Evolutionary conservation across 805 yeast genomes (phyloP).

Genomic region (Zygosaccharomyces bisporus): DNA sequence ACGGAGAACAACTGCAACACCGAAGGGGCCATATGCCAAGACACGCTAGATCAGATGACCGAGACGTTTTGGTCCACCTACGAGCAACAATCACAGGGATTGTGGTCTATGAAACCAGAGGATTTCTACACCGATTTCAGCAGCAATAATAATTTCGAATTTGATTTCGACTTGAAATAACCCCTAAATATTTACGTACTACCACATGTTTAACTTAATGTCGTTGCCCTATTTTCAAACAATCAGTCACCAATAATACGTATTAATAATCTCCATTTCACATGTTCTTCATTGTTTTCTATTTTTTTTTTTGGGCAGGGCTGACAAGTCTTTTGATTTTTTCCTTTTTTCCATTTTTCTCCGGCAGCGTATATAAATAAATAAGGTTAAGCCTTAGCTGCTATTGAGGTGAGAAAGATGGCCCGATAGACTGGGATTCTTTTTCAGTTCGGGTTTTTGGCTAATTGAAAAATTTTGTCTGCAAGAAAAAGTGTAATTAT

Average conservation of each 20-base stretch:
- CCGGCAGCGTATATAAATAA: not conserved
- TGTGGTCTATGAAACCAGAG: constrained; percentile 23
- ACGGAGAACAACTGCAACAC: constrained; percentile 17
- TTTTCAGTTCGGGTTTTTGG: not conserved
- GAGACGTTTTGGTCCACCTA: constrained; percentile 22
- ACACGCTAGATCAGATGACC: constrained; percentile 17
- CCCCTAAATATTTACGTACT: not conserved
- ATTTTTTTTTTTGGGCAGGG: not conserved
- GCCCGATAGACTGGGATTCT: not conserved
- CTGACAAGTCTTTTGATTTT: not conserved
- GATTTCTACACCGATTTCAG: constrained; percentile 14
- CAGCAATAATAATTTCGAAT: constrained; percentile 5
- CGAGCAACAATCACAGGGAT: constrained; percentile 17
- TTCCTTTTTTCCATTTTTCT: not conserved
- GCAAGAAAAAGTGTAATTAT: not conserved
- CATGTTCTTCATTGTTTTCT: not conserved
- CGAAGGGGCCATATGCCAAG: constrained; percentile 16
- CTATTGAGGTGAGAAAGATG: constrained; percentile 1
- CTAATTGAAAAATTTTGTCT: not conserved
- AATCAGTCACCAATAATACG: no score
- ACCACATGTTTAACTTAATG: no score
- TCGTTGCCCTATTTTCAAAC: no score
- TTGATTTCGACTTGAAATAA: constrained; percentile 9
- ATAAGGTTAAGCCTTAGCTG: not conserved
- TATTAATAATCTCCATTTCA: not conserved